Percentiles rank a stretch among this genome's conserved stretches.
Conservation (phyloP, 768 basidiomycete species). For the Mycena pura region DNA sequence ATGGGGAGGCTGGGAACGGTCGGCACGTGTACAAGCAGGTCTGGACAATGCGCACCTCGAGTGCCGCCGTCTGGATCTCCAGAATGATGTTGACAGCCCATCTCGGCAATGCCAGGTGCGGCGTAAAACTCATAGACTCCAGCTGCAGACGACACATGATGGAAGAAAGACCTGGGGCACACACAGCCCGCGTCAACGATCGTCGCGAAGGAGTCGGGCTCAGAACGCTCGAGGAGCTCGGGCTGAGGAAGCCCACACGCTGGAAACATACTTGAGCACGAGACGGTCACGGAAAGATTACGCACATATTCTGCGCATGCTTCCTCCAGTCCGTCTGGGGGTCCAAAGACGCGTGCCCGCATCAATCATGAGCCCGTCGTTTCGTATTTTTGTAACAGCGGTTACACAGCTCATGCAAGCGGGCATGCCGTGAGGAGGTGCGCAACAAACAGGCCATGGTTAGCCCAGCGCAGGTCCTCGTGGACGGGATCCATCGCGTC, state of each 20-base stretch:
- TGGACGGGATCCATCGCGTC: conserved; percentile 55
- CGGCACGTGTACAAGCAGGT: too few relatives aligned
- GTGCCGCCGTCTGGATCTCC: conserved; percentile 55
- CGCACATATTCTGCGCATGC: conserved; percentile 42
- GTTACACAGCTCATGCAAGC: conserved; percentile 47
- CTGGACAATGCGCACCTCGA: conserved; percentile 59
- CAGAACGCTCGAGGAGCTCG: conserved; percentile 54
- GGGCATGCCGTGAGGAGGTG: conserved; percentile 57
- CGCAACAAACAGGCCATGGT: conserved; percentile 43
- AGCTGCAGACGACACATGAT: background rate
- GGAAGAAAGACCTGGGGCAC: background rate
- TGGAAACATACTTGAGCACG: conserved; percentile 19
- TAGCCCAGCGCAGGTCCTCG: conserved; percentile 51
- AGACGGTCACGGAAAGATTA: background rate
- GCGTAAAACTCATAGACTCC: conserved; percentile 34
- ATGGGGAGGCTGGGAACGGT: too few relatives aligned
- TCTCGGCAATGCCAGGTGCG: conserved; percentile 53
- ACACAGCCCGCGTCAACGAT: conserved; percentile 67
- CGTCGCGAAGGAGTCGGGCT: conserved; percentile 60
- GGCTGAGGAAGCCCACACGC: conserved; percentile 46
- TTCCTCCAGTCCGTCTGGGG: conserved; percentile 61
- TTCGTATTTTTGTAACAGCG: too few relatives aligned
- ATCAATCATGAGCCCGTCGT: background rate
- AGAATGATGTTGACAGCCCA: conserved; percentile 55
- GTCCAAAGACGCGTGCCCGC: background rate